Evolutionary conservation across 1,284 basidiomycete genomes (phyloP), one percentile per base, ranked within the genome.

Genomic region (Cryptococcus sp.): DNA sequence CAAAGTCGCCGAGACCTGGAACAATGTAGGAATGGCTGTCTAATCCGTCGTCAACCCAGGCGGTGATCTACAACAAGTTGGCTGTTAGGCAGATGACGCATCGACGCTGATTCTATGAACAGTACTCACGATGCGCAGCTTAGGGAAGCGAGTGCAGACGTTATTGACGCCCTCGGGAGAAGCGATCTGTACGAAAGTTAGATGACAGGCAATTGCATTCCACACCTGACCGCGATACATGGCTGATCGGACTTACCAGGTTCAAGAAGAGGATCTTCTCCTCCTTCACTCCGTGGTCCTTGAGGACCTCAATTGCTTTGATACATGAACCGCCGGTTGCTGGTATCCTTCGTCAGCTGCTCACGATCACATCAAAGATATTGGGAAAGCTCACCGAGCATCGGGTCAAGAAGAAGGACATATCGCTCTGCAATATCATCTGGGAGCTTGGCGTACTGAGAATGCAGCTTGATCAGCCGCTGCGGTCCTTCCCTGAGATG

Each of bases 261-360:
- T 99, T 98, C 66, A 99, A 85, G 80, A 99, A 99, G 67, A 99
- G 89, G 69, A 99, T 98, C 56, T 91, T 85, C 61, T 93, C 79
- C 62, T 81, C 80, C 46, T 79, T 76, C 29, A 99, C 95, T 40
- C 90, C 91, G 70, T 93, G 88, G 54, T 93, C 88, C 75, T 89
- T 85, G 20, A 99, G 82, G 8, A 98, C 91, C 75, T 98, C 92
- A 52, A 98, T 91, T 0, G 95, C 95, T 78, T 98, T 97, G 79
- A 96, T 93, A 3, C 94, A 96, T 17, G 93, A 97, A 45, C 96
- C 95, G 37, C 95, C 95, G 0, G 95, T 99, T 0, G 95, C 93
- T 93, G 64, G 11, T 17, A 20, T 46, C 19, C 15, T 61, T 37
- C 19, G 13, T 38, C 11, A 49, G 29, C 47, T 13, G 29, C 47